Base-by-base conservation (phyloP, 78 protist genomes). In the Dictyostelium discoideum region DNA sequence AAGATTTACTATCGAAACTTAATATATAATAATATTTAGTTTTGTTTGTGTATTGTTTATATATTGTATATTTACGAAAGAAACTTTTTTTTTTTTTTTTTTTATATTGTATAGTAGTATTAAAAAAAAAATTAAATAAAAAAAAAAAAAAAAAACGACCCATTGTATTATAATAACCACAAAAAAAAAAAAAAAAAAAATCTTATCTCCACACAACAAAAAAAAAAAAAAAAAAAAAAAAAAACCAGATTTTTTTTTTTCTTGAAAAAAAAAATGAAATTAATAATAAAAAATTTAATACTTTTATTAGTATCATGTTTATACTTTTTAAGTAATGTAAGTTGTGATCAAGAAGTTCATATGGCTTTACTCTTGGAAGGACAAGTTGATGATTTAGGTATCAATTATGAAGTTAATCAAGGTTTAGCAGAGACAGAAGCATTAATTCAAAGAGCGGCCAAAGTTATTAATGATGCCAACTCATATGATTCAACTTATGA, bases 391-490 rank as follows among this genome's bases (percentile, higher is more conserved):
- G 95, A 90, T 90, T 79, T 90, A 13, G 95, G 83, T 46, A 81
- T 82, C 24, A 90, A 90, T 39, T 90, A 90, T 50, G 57, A 44
- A 26, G 57, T 90, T 44, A 90, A 82, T 48, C 81, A 72, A 32
- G 95, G 95, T 20, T 46, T 60, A 6, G 84, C 83, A n/a, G 44
- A 48, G 24, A 82, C 95, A 10, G 95, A 90, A 54, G 65, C 85
- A 18, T 5, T 29, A 1, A 22, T 90, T 18, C 10, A 82, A 44
- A 16, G 40, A 13, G 39, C 72, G n/a, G 60, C 54, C 10, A 40
- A 29, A 60, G 87, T 82, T 1, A 3, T 82, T 2, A 65, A 42
- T 8, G 40, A 24, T 26, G 14, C 54, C 0, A 5, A 14, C 1
- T 74, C 37, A 8, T 37, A 81, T 54, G 95, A 90, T n/a, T 16